These are phyloP conservation scores for Stipa capillata DNA, from an alignment of 176 grass and related monocot genomes.

Conservation along the genomic window DNA sequence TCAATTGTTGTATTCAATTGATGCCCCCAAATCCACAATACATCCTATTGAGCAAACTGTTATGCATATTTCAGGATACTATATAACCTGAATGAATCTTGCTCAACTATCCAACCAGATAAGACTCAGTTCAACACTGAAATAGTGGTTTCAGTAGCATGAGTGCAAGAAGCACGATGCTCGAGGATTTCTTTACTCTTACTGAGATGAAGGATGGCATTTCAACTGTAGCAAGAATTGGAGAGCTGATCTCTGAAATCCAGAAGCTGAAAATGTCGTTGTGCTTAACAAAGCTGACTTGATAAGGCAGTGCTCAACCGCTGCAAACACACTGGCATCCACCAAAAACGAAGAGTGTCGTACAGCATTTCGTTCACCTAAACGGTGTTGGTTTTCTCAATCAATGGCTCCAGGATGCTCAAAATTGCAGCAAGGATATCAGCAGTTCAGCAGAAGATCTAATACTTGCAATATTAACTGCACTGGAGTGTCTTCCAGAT, in stretches of 20 bases:
- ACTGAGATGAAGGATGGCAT: conserved; percentile 68
- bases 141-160: background rate
- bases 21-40: background rate
- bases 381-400: conserved; percentile 52
- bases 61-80: conserved; percentile 6
- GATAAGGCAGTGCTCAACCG: conserved; percentile 40
- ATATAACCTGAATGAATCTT: background rate
- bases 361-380: conserved; percentile 43
- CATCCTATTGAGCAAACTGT: background rate
- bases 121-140: background rate
- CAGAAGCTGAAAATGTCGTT: conserved; percentile 25
- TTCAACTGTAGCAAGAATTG: conserved; percentile 36
- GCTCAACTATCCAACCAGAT: background rate
- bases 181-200: conserved; percentile 62
- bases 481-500: conserved; percentile 36
- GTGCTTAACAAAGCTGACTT: conserved; percentile 26
- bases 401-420: conserved; percentile 53
- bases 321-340: conserved; percentile 29
- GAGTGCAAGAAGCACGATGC: conserved; percentile 4
- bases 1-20: background rate
- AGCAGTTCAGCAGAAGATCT: conserved; percentile 26
- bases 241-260: conserved; percentile 41
- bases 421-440: conserved; percentile 10
- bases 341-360: conserved; percentile 51
- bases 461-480: conserved; percentile 32